These are phyloP conservation scores for Phytophthora fragariae DNA, from an alignment of 352 stramenopile species.

Conservation along the genomic window DNA sequence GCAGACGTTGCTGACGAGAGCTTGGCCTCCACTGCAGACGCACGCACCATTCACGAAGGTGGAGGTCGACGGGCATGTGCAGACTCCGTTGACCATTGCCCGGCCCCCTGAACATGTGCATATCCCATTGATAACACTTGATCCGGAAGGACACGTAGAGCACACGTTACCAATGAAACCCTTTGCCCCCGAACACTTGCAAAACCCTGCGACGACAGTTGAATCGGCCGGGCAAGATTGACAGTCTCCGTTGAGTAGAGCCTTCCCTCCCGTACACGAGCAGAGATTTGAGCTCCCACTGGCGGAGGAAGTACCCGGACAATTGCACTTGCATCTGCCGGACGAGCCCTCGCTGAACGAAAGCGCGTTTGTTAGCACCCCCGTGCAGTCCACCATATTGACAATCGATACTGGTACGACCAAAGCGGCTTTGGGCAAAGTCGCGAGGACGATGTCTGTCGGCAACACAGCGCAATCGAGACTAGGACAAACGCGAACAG, in stretches of 20 bases:
- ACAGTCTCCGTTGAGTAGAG: not conserved
- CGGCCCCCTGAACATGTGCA: not conserved
- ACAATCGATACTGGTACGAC: not conserved
- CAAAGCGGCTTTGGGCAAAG: not conserved
- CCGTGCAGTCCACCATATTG: not conserved
- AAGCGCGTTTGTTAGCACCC: not conserved
- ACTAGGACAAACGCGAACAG: slow-evolving; percentile 3
- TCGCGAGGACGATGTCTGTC: slow-evolving; percentile 1
- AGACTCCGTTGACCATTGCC: not conserved
- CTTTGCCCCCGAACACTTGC: not conserved
- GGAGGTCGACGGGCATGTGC: not conserved
- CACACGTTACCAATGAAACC: not conserved
- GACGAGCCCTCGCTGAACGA: not conserved
- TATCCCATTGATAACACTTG: not conserved
- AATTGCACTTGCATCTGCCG: slow-evolving; percentile 3
- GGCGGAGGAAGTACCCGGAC: not conserved
- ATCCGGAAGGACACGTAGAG: not conserved
- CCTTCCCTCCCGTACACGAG: not conserved
- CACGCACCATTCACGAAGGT: too few species aligned
- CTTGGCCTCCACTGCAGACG: not conserved
- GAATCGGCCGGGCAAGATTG: not conserved
- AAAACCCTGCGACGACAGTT: not conserved
- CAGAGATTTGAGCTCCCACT: not conserved
- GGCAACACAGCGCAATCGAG: slow-evolving; percentile 4
- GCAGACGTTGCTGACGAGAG: not conserved